phyloP scores from a whole-genome alignment of 2,329 filamentous ascomycete species.

The Pseudogymnoascus sp. region DNA sequence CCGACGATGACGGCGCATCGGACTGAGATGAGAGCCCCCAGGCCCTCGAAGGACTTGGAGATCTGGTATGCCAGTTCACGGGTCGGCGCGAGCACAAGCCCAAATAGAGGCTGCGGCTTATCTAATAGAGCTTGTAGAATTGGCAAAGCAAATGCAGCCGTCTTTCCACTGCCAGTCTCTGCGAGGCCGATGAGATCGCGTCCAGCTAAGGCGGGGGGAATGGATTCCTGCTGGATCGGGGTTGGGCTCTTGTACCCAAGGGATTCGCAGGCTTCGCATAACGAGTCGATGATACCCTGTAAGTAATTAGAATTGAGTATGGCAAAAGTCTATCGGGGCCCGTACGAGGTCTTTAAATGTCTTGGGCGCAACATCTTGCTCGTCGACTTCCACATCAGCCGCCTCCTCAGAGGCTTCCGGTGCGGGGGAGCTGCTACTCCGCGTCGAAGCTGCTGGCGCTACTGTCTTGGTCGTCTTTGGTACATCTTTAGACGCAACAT shows the following conservation, averaged over 20 bases:
- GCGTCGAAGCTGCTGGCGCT: slow-evolving; percentile 14
- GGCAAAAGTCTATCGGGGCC: not conserved
- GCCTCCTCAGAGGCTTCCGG: slow-evolving; percentile 17
- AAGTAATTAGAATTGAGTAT: slow-evolving; percentile 8
- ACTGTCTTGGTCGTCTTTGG: slow-evolving; percentile 11
- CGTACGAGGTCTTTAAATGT: slow-evolving; percentile 43
- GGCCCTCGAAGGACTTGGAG: slow-evolving; percentile 75
- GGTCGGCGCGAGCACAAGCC: slow-evolving; percentile 86
- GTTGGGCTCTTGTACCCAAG: slow-evolving; percentile 82
- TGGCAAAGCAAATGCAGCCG: slow-evolving; percentile 86
- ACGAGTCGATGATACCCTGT: slow-evolving; percentile 72
- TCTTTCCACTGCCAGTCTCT: slow-evolving; percentile 94
- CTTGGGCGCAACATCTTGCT: slow-evolving; percentile 26
- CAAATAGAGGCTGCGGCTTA: slow-evolving; percentile 77
- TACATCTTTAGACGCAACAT: slow-evolving; percentile 13
- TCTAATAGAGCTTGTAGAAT: slow-evolving; percentile 70
- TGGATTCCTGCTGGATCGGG: slow-evolving; percentile 79
- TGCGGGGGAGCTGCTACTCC: slow-evolving; percentile 20
- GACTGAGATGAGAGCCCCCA: slow-evolving; percentile 83
- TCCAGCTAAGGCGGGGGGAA: slow-evolving; percentile 70
- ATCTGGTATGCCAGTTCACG: slow-evolving; percentile 92
- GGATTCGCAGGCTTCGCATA: slow-evolving; percentile 80
- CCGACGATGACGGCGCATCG: slow-evolving; percentile 82
- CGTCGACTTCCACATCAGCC: slow-evolving; percentile 19
- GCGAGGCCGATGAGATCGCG: slow-evolving; percentile 89